Evolutionary conservation across 345 rosid species (phyloP).

Genomic region (Luvunga scandens): DNA sequence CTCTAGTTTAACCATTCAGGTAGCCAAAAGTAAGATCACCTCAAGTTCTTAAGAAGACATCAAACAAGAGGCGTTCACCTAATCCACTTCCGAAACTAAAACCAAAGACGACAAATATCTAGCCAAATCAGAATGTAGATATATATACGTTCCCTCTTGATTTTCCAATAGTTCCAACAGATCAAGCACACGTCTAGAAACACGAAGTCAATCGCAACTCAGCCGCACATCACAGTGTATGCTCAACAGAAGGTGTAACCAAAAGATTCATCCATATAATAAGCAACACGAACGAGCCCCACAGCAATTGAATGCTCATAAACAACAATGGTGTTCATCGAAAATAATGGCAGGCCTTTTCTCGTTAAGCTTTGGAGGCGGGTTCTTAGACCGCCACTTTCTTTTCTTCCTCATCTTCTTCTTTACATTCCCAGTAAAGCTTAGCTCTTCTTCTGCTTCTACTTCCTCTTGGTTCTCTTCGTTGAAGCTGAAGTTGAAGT

Average conservation of each 20-base stretch:
- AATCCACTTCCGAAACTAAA: background rate
- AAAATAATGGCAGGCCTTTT: slow-evolving; percentile 19
- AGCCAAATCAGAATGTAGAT: background rate
- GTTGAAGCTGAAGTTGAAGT: slow-evolving; percentile 18
- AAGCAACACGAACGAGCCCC: background rate
- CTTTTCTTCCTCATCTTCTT: slow-evolving; percentile 21
- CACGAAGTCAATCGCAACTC: background rate
- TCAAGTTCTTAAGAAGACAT: background rate
- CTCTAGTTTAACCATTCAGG: background rate
- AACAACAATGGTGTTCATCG: no score
- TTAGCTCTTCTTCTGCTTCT: slow-evolving; percentile 13
- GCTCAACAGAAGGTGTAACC: background rate
- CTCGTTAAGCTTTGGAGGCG: slow-evolving; percentile 10
- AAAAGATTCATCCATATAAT: background rate
- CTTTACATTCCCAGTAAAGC: slow-evolving; percentile 1
- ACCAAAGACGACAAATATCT: background rate
- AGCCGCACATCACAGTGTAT: background rate
- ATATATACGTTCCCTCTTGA: background rate
- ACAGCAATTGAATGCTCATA: no score
- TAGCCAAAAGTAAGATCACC: background rate
- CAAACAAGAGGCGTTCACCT: background rate
- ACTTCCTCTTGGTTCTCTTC: slow-evolving; percentile 1
- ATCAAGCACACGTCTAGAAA: background rate
- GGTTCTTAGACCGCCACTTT: slow-evolving; percentile 30
- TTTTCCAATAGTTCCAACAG: background rate